phyloP scores from a whole-genome alignment of 1,139 yeast genomes.

The Geotrichum carabidarum region DNA sequence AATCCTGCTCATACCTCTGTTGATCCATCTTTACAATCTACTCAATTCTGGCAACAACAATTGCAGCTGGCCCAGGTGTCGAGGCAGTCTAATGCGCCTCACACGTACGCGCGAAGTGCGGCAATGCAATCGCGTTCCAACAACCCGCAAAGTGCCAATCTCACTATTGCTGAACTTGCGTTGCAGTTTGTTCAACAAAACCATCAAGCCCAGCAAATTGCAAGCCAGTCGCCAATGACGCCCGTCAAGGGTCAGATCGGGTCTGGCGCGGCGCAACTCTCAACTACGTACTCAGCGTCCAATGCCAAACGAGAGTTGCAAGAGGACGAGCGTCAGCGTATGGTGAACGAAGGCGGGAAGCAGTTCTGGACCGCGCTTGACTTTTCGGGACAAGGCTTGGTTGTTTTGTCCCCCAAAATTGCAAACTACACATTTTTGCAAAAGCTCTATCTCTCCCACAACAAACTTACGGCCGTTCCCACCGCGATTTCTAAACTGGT shows the following conservation, averaged over 20 bases:
- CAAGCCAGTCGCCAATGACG: constrained; percentile 32
- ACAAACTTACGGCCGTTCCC: constrained; percentile 67
- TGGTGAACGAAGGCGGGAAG: constrained; percentile 63
- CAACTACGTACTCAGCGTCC: constrained; percentile 4
- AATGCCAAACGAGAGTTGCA: constrained; percentile 50
- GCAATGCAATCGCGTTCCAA: constrained; percentile 59
- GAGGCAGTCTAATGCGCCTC: constrained; percentile 67
- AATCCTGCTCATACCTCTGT: constrained; percentile 14
- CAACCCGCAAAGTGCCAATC: constrained; percentile 22
- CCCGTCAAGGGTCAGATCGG: constrained; percentile 25
- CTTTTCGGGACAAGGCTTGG: constrained; percentile 81
- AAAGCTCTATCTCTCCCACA: constrained; percentile 81
- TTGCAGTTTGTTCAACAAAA: constrained; percentile 35
- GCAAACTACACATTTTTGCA: constrained; percentile 83
- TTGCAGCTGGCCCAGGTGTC: constrained; percentile 72
- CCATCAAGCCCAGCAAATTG: constrained; percentile 20
- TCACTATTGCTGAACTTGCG: constrained; percentile 38
- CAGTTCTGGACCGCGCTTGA: constrained; percentile 96
- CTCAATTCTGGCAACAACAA: constrained; percentile 84
- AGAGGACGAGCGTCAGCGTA: constrained; percentile 70
- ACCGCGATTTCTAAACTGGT: constrained; percentile 61
- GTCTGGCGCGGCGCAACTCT: constrained; percentile 2
- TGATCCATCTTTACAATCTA: constrained; percentile 38
- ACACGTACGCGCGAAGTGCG: constrained; percentile 86
- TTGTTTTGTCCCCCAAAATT: constrained; percentile 62